Percentiles rank a stretch among this genome's conserved stretches.
Conservation (phyloP, 495 filamentous ascomycete genomes). For the Trichoderma erinaceum region DNA sequence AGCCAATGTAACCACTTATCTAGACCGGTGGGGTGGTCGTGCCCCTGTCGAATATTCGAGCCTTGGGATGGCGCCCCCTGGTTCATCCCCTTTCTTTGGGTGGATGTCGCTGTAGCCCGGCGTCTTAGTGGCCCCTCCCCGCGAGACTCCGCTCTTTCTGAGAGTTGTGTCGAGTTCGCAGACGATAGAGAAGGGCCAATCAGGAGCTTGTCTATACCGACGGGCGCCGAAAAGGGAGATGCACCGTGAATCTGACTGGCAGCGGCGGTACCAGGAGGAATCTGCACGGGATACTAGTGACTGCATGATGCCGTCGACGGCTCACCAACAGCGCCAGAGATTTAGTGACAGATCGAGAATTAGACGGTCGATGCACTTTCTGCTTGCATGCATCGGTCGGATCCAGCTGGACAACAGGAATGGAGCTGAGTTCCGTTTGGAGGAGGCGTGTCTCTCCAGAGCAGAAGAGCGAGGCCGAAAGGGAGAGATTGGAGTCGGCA, state of each 20-base stretch:
- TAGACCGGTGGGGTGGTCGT: background rate
- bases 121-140: background rate
- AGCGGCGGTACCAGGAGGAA: no score
- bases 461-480: background rate
- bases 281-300: background rate
- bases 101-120: background rate
- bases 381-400: background rate
- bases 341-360: background rate
- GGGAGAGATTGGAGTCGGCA: background rate
- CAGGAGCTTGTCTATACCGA: background rate
- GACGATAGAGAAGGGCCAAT: background rate
- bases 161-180: constrained; percentile 7
- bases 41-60: constrained; percentile 1
- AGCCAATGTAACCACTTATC: constrained; percentile 5
- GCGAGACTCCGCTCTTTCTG: constrained; percentile 7
- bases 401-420: background rate
- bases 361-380: no score
- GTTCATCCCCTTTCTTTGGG: constrained; percentile 9
- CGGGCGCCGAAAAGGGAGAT: background rate
- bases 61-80: constrained; percentile 1
- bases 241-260: background rate
- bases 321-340: background rate
- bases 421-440: constrained; percentile 1
- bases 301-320: background rate
- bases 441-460: background rate